Evolutionary conservation across 1,284 basidiomycete genomes (phyloP).

Genomic region (Cutaneotrichosporon sp.): DNA sequence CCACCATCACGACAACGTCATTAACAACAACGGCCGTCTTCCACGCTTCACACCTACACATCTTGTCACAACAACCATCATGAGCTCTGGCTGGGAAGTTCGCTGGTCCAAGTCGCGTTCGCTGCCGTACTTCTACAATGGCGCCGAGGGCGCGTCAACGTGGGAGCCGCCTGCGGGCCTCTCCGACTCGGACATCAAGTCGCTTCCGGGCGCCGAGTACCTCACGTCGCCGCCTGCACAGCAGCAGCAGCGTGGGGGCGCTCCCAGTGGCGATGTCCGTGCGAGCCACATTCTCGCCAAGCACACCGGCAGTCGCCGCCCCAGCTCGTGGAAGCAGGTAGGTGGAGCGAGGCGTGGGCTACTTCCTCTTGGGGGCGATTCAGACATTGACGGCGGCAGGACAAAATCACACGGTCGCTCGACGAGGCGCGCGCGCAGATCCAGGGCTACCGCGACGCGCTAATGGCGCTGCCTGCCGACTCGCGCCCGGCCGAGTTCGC

Average conservation of each 20-base stretch:
- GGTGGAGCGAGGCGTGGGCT: constrained; percentile 35
- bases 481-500: constrained; percentile 62
- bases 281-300: constrained; percentile 95
- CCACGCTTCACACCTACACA: not conserved
- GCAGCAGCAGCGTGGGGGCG: constrained; percentile 3
- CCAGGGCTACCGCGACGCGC: constrained; percentile 51
- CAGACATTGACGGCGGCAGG: constrained; percentile 48
- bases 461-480: constrained; percentile 42
- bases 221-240: constrained; percentile 29
- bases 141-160: constrained; percentile 61
- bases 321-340: constrained; percentile 89
- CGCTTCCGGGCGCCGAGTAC: constrained; percentile 62
- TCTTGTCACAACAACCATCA: not conserved
- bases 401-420: constrained; percentile 78
- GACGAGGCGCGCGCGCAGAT: constrained; percentile 81
- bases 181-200: constrained; percentile 57
- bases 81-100: constrained; percentile 60
- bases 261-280: constrained; percentile 58
- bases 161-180: constrained; percentile 78
- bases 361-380: too few species aligned
- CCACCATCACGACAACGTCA: not conserved
- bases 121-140: constrained; percentile 86
- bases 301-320: constrained; percentile 77
- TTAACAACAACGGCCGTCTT: not conserved
- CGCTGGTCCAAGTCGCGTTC: constrained; percentile 73